Evolutionary conservation across 2,329 filamentous ascomycete genomes (phyloP).

Genomic region (Alternaria hordeiaustralica): DNA sequence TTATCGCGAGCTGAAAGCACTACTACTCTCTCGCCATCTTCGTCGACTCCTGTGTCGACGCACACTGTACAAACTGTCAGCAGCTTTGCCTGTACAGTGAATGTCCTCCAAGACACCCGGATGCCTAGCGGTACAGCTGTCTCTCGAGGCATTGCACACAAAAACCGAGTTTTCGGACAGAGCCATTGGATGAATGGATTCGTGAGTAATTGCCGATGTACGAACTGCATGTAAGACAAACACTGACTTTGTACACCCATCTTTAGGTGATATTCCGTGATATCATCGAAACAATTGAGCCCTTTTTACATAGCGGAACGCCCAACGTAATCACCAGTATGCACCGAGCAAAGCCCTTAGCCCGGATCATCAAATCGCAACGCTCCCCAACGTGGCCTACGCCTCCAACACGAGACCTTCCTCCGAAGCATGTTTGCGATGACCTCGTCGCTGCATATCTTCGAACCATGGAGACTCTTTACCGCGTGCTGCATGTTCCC

Average conservation of each 20-base stretch:
- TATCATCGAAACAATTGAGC: constrained; percentile 55
- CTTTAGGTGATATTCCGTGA: constrained; percentile 46
- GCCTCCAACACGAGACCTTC: constrained; percentile 53
- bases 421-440: constrained; percentile 55
- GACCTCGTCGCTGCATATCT: constrained; percentile 59
- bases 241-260: too few species aligned
- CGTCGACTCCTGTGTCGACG: constrained; percentile 27
- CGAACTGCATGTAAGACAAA: too few species aligned
- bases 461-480: constrained; percentile 55
- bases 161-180: constrained; percentile 63
- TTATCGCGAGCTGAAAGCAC: constrained; percentile 17
- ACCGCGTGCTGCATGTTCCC: constrained; percentile 61
- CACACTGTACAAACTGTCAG: constrained; percentile 48
- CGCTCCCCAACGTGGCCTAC: constrained; percentile 59
- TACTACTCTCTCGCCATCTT: not conserved
- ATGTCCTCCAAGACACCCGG: constrained; percentile 51
- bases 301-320: constrained; percentile 45
- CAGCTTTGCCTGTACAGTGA: constrained; percentile 53
- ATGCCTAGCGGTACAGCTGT: constrained; percentile 42
- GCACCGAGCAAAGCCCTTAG: constrained; percentile 61
- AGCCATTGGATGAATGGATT: constrained; percentile 64
- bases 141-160: constrained; percentile 58
- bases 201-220: constrained; percentile 6
- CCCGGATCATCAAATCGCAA: constrained; percentile 59
- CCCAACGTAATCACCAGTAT: constrained; percentile 50